Base-by-base conservation (phyloP, 169 alveolate genomes). In the Cryptosporidium sp. region DNA sequence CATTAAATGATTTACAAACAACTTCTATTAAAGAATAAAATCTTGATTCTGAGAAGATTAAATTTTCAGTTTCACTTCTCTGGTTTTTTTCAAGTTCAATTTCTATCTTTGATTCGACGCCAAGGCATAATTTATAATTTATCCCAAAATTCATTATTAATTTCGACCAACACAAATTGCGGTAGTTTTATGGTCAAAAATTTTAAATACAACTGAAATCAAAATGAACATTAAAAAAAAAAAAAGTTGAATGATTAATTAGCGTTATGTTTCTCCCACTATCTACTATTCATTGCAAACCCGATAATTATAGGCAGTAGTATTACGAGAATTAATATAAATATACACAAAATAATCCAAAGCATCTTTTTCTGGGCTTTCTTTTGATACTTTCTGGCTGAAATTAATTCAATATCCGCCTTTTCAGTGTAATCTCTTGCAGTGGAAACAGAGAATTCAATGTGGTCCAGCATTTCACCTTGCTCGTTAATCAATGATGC, bases 401-500 rank as follows among this genome's bases (percentile, higher is more conserved):
- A 85, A 45, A 85, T 61, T 52, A 93, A 85, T 51, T 93, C 95
- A 16, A 70, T 85, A 48, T 89, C 91, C 16, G 94, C 94, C 91
- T 86, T 91, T 71, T 92, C 95, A n/a, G 95, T 93, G 89, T 93
- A 93, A 21, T 93, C 95, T 16, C 73, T 93, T 14, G 95, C 95
- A 86, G 75, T 91, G 51, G 92, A 58, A 14, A 94, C 93, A 73
- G 93, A 92, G 61, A 86, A 84, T 69, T 93, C 95, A 8, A 95
- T 93, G 67, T 95, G 95, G 86, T 95, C 96, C 55, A 95, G 85
- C 91, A 95, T 91, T 70, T 95, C 97, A 9, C 97, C 97, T 85
- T 95, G 97, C 74, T 91, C 92, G 71, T 92, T 89, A 52, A 94
- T 96, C 31, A 95, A 91, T 52, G 94, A 95, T 48, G 97, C 97